Evolutionary conservation across 495 filamentous ascomycete species (phyloP).

Genomic region (Penicillium diatomitis): DNA sequence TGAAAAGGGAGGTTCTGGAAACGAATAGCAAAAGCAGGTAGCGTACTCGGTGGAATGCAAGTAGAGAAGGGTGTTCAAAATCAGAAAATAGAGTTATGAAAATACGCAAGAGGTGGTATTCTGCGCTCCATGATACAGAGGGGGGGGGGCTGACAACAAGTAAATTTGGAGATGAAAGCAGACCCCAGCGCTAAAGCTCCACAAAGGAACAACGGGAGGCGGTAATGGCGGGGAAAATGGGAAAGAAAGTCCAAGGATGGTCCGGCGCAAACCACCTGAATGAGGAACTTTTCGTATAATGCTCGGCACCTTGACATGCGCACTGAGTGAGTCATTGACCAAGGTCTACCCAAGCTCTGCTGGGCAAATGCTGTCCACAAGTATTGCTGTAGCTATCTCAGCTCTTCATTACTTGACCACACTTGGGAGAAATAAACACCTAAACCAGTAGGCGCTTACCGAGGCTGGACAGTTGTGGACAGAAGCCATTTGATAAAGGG

Average conservation of each 20-base stretch:
- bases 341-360: too few relatives aligned
- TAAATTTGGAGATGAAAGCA: slow-evolving; percentile 7
- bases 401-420: too few relatives aligned
- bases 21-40: too few relatives aligned
- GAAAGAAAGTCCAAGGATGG: background rate
- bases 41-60: slow-evolving; percentile 13
- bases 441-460: too few relatives aligned
- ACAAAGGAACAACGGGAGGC: background rate
- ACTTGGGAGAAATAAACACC: too few relatives aligned
- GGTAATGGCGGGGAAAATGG: background rate
- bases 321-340: too few relatives aligned
- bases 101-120: slow-evolving; percentile 35
- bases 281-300: background rate
- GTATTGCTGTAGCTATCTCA: too few relatives aligned
- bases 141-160: slow-evolving; percentile 5
- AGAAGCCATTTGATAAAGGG: too few relatives aligned
- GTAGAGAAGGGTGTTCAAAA: background rate
- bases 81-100: slow-evolving; percentile 9
- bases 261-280: too few relatives aligned
- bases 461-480: too few relatives aligned
- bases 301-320: background rate
- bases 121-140: slow-evolving; percentile 42
- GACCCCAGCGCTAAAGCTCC: background rate
- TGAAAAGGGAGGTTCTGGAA: too few relatives aligned
- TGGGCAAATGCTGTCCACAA: too few relatives aligned